Conservation (phyloP, 2,329 filamentous ascomycete genomes). For the Stemphylium lycopersici region DNA sequence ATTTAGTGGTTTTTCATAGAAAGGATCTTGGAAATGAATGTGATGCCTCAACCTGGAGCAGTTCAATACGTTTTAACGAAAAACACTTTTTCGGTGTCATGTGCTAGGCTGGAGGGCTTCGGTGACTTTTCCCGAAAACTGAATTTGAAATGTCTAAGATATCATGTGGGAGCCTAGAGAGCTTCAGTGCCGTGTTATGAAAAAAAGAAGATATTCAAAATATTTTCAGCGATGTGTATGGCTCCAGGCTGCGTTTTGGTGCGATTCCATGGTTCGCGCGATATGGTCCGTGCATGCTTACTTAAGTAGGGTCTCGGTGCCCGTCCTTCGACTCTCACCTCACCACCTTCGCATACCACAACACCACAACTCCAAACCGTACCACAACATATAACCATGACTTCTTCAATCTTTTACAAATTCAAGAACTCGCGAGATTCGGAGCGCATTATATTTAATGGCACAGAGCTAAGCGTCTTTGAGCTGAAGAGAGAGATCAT, state of each 20-base stretch:
- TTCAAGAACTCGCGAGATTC: slow-evolving; percentile 99
- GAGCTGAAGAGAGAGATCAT: slow-evolving; percentile 99
- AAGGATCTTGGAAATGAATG: no score
- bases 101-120: not conserved
- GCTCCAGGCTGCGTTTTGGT: not conserved
- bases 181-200: not conserved
- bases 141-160: no score
- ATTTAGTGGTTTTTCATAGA: no score
- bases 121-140: no score
- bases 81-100: no score
- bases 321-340: slow-evolving; percentile 4
- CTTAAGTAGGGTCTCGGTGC: not conserved
- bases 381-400: slow-evolving; percentile 61
- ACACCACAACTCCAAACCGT: slow-evolving; percentile 8
- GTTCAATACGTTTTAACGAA: no score
- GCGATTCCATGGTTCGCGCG: not conserved
- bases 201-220: not conserved
- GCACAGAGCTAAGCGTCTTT: slow-evolving; percentile 96
- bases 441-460: slow-evolving; percentile 93
- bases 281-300: slow-evolving; percentile 4
- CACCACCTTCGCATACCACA: slow-evolving; percentile 11
- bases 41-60: no score
- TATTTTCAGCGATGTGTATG: not conserved
- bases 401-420: slow-evolving; percentile 99
- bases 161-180: no score